These are phyloP conservation scores for Microcera coccophila DNA, from an alignment of 2,329 filamentous ascomycete species.

Conservation along the genomic window DNA sequence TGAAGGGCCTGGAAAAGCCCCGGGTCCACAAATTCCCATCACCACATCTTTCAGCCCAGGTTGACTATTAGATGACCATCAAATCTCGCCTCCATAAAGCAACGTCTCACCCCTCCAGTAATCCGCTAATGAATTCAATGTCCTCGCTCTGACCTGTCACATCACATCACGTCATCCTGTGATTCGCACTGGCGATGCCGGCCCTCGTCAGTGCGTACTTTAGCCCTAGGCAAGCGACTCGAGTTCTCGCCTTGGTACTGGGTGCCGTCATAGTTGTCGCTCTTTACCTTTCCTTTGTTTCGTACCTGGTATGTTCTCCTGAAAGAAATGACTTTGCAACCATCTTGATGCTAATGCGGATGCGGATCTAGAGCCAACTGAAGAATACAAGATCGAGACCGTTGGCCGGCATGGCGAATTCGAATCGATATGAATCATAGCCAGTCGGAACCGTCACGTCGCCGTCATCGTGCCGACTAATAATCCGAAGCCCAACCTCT, in stretches of 20 bases:
- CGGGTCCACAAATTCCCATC: not conserved
- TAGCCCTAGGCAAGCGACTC: not conserved
- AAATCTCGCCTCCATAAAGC: not conserved
- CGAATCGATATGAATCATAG: not conserved
- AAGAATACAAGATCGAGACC: not conserved
- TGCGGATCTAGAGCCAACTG: not conserved
- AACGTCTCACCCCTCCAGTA: not conserved
- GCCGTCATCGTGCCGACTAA: constrained; percentile 23
- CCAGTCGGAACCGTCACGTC: constrained; percentile 13
- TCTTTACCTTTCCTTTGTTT: not conserved
- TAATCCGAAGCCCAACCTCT: constrained; percentile 27
- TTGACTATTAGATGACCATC: not conserved
- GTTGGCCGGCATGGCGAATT: not conserved
- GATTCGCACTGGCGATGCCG: not conserved
- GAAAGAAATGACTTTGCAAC: not conserved
- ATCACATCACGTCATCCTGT: no score
- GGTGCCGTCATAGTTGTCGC: not conserved
- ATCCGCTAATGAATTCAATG: no score
- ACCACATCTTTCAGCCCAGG: not conserved
- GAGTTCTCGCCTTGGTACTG: not conserved
- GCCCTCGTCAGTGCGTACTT: not conserved
- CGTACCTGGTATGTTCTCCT: not conserved
- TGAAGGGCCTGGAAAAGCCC: not conserved
- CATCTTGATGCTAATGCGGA: not conserved
- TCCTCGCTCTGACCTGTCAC: no score